Evolutionary conservation across 2,329 filamentous ascomycete species (phyloP).

Genomic region (Aureobasidium sp.): DNA sequence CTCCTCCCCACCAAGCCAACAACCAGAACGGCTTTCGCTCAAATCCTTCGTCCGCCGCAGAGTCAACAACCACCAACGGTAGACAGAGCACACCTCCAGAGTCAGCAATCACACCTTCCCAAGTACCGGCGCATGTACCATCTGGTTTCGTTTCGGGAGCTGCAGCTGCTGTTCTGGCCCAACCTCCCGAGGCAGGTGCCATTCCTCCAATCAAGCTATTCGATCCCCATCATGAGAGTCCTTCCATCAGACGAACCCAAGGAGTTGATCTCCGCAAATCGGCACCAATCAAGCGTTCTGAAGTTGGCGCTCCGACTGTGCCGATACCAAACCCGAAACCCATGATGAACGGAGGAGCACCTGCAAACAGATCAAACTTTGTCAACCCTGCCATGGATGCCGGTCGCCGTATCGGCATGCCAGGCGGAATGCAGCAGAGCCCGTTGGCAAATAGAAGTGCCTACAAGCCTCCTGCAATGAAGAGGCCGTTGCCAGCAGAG

Average conservation of each 20-base stretch:
- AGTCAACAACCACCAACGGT: constrained; percentile 20
- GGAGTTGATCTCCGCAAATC: constrained; percentile 76
- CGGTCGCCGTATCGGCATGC: constrained; percentile 42
- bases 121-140: constrained; percentile 26
- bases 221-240: constrained; percentile 45
- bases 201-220: constrained; percentile 29
- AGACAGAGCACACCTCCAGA: constrained; percentile 12
- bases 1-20: constrained; percentile 12
- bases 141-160: constrained; percentile 40
- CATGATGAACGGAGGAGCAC: background rate
- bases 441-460: constrained; percentile 35
- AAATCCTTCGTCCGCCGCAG: constrained; percentile 24
- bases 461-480: constrained; percentile 37
- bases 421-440: constrained; percentile 32
- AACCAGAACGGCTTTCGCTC: constrained; percentile 21
- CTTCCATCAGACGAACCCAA: constrained; percentile 80
- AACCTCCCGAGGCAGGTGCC: constrained; percentile 23
- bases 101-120: background rate
- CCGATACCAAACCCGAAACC: background rate
- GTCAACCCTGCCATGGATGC: constrained; percentile 40
- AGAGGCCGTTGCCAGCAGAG: constrained; percentile 23
- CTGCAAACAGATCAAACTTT: constrained; percentile 30
- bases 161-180: constrained; percentile 33
- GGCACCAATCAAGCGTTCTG: constrained; percentile 55
- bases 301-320: constrained; percentile 11